Evolutionary conservation across 306 rosid species (phyloP), one percentile per base, ranked within the genome.

Genomic region (Alnus rubra): DNA sequence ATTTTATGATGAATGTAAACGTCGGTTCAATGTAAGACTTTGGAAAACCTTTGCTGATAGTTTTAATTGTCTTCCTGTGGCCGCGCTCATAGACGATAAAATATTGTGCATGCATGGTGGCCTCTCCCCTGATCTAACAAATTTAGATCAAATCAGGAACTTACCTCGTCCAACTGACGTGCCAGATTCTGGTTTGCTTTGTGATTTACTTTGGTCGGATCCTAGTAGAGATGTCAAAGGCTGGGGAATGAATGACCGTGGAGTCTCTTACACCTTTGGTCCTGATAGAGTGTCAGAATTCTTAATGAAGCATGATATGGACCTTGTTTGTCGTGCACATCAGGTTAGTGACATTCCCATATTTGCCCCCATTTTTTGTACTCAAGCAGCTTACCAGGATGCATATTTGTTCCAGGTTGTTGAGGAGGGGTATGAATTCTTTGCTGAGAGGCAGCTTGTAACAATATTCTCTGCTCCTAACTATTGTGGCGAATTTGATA

Each of bases 101-200:
- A 84, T 84, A 70, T 51, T 84, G 72, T 84, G 87, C 84, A 84
- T 84, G 87, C 84, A 84, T 49, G 87, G 84, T 7, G 87, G 87
- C 65, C 84, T 84, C 39, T 84, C 87, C 52, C 87, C 87, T 15
- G 87, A 84, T 45, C 72, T 84, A 71, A 58, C 81, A 49, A 73
- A 80, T 65, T 72, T 84, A 72, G 87, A 84, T 72, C 84, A 79
- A 64, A 84, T 84, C 68, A 70, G 84, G 80, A 79, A 62, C 75
- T 75, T 79, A 30, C 16, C 81, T 58, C 87, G 87, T 67, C 87
- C 87, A 44, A 48, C 75, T 71, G 87, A 84, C 45, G 78, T 84
- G 49, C 87, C 87, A 11, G 87, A 84, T 9, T 60, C 84, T 48
- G 87, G 87, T 76, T 67, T 84, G 81, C 81, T 84, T 63, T 84